phyloP scores from a whole-genome alignment of 192 early-diverging fungal species.

The Coemansia sp. region DNA sequence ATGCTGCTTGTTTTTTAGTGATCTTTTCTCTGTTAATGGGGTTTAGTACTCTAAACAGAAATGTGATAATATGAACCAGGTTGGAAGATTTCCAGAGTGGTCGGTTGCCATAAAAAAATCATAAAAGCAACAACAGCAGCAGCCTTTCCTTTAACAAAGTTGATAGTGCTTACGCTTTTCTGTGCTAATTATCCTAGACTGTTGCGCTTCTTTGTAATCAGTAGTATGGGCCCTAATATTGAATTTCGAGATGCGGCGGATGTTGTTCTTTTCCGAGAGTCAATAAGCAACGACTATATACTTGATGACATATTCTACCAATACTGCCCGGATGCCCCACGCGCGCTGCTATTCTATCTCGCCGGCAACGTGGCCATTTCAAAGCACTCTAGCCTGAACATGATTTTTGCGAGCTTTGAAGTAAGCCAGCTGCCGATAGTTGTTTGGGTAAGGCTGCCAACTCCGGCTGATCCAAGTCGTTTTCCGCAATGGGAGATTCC shows the following conservation, averaged over 20 bases:
- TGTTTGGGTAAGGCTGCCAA: constrained; percentile 38
- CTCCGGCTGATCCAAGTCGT: constrained; percentile 6
- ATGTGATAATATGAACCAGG: background rate
- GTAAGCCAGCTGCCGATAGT: constrained; percentile 23
- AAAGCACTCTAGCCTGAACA: constrained; percentile 17
- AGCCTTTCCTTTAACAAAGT: background rate
- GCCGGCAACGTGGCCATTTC: constrained; percentile 34
- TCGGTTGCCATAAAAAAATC: no score
- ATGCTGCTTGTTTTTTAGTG: background rate
- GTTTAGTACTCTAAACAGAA: background rate
- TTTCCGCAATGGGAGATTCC: constrained; percentile 30
- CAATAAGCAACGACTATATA: constrained; percentile 35
- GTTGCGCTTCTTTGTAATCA: background rate
- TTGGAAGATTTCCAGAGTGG: background rate
- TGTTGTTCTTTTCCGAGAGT: constrained; percentile 37
- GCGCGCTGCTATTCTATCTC: constrained; percentile 40
- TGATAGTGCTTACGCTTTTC: background rate
- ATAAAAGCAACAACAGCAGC: no score
- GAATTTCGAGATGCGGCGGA: constrained; percentile 50
- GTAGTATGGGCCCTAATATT: constrained; percentile 33
- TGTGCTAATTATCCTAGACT: background rate
- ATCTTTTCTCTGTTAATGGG: no score
- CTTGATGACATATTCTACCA: constrained; percentile 48
- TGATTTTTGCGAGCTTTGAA: constrained; percentile 16
- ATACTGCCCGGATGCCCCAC: constrained; percentile 43